Base-by-base conservation (phyloP, 257 asterid species). In the Catharanthus roseus region DNA sequence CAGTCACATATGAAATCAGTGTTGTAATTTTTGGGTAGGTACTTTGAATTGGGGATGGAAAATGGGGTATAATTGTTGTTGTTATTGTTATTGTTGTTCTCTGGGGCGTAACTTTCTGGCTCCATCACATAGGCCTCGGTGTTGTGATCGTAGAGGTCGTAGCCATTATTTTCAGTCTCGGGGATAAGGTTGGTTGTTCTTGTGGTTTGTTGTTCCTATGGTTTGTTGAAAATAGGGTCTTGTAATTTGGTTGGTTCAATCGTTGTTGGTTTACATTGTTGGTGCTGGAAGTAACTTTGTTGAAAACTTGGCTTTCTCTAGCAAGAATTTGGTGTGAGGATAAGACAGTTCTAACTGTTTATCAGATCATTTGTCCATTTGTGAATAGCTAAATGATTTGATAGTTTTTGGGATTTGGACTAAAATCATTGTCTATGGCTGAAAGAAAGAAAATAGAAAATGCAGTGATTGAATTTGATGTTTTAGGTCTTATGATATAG, bases 21-120 rank as follows among this genome's bases (percentile, higher is more conserved):
- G 82, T 87, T 90, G 86, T 90, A 90, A 81, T 89, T 89, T 64
- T 85, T 86, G 56, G 96, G 96, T 4, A 89, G 83, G 77, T 87
- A 81, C 33, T 84, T 86, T 72, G 72, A 58, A 31, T 69, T 57
- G 31, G 72, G 42, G 31, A 51, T 45, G 71, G 71, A 60, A 60
- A 33, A 60, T 16, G 65, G 65, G 24, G 19, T 77, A 36, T 81
- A 67, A 42, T 64, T 51, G 9, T 42, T 15, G 79, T n/a, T 16
- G 24, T 42, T 50, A 13, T 38, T 29, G 0, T 19, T 68, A 67
- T 70, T 69, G 6, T 80, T 82, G n/a, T n/a, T n/a, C n/a, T n/a
- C n/a, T n/a, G n/a, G n/a, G n/a, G n/a, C n/a, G n/a, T n/a, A n/a
- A n/a, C n/a, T n/a, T 41, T 87, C 95, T 0, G 93, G 84, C 6